Conservation (phyloP, 148 eudicot species). For the Nyssa sinensis region DNA sequence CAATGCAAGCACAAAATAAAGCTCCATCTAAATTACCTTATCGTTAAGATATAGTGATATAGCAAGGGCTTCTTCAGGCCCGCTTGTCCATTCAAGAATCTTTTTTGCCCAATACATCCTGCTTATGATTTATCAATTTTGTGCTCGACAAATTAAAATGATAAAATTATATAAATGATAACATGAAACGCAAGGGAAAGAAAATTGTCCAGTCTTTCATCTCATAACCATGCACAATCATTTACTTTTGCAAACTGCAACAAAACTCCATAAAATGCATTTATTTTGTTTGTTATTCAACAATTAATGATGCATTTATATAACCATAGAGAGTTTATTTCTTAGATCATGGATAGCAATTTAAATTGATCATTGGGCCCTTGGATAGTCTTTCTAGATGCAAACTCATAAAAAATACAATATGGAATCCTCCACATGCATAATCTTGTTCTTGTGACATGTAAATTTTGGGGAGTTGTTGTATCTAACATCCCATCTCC, state of each 20-base stretch:
- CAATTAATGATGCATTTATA: neutral
- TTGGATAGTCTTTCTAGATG: neutral
- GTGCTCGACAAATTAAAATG: neutral
- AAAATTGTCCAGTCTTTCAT: neutral
- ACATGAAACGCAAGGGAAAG: neutral
- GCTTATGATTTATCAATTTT: slow-evolving; percentile 1
- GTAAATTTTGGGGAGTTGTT: no score
- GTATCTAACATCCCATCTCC: no score
- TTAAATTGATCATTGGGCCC: neutral
- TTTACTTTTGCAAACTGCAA: neutral
- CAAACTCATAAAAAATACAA: neutral
- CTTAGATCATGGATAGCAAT: neutral
- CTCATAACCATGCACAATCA: neutral
- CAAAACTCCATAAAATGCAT: neutral
- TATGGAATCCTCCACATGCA: no score
- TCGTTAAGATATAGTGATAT: slow-evolving; percentile 81
- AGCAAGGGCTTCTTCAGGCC: slow-evolving; percentile 92
- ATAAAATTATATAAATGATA: neutral
- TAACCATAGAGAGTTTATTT: no score
- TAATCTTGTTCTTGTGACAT: neutral
- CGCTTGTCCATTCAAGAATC: slow-evolving; percentile 96
- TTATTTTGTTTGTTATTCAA: neutral
- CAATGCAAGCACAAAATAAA: neutral
- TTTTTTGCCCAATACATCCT: slow-evolving; percentile 99
- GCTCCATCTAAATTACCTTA: slow-evolving; percentile 46